Percentiles rank a stretch among this genome's conserved stretches.
phyloP scores from a whole-genome alignment of 208 protist genomes.

The Willaertia magna region DNA sequence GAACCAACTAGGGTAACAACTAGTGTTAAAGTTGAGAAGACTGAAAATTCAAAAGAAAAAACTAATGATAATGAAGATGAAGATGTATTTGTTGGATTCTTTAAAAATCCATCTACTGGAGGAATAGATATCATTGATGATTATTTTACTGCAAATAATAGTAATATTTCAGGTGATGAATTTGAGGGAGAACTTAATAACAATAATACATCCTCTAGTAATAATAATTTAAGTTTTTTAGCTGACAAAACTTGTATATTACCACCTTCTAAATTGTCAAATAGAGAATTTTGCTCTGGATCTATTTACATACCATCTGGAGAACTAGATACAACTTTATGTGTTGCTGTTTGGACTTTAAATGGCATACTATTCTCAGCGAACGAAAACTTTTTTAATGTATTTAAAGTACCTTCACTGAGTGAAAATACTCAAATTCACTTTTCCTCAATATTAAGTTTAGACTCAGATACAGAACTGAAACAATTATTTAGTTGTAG shows the following conservation, averaged over 20 bases:
- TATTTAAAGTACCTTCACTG: not conserved
- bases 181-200: not conserved
- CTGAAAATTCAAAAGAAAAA: too few relatives aligned
- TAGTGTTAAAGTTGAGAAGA: not conserved
- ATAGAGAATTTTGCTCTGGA: too few relatives aligned
- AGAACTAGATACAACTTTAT: not conserved
- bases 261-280: not conserved
- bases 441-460: not conserved
- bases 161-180: not conserved
- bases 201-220: not conserved
- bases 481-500: not conserved
- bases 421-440: not conserved
- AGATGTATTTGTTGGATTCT: not conserved
- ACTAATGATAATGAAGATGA: not conserved
- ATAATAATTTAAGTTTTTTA: not conserved
- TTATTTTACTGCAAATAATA: not conserved
- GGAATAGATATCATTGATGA: not conserved
- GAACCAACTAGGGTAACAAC: not conserved
- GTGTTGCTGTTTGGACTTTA: not conserved
- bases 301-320: not conserved
- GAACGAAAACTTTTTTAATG: not conserved
- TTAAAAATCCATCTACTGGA: not conserved
- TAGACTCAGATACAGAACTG: not conserved
- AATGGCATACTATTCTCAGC: not conserved
- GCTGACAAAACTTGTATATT: not conserved